Evolutionary conservation across 108 stramenopile genomes (phyloP).

Genomic region (Pseudonitzschia multiseries): DNA sequence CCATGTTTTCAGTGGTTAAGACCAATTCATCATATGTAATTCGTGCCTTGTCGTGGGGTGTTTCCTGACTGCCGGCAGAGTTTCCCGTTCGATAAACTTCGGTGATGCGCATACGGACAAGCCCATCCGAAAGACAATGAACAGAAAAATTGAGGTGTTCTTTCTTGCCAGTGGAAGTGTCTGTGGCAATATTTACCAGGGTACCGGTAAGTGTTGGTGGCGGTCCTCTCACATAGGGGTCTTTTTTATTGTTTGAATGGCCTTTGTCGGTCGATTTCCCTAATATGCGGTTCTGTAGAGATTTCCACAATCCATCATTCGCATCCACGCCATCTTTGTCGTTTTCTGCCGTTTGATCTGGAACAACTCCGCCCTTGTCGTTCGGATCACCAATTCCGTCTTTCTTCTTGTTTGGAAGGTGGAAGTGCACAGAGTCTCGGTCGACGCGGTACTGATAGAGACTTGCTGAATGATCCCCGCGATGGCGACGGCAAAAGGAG

Average conservation of each 20-base stretch:
- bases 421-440: constrained; percentile 57
- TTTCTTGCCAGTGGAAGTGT: constrained; percentile 47
- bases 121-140: constrained; percentile 69
- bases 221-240: constrained; percentile 63
- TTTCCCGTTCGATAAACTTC: constrained; percentile 55
- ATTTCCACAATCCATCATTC: constrained; percentile 35
- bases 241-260: constrained; percentile 12
- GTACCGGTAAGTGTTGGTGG: constrained; percentile 66
- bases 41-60: constrained; percentile 48
- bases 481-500: constrained; percentile 95
- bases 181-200: constrained; percentile 52
- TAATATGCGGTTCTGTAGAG: constrained; percentile 44
- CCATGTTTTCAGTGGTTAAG: constrained; percentile 65
- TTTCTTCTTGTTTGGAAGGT: constrained; percentile 27
- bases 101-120: constrained; percentile 74
- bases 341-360: constrained; percentile 10
- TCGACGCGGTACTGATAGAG: constrained; percentile 65
- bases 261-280: constrained; percentile 25
- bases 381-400: not conserved
- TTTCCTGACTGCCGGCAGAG: constrained; percentile 18
- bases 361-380: not conserved
- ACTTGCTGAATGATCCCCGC: constrained; percentile 49
- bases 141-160: constrained; percentile 68
- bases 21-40: constrained; percentile 88
- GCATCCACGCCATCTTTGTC: constrained; percentile 15